Evolutionary conservation across 257 asterid species (phyloP), one percentile per base, ranked within the genome.

Genomic region (Misopates orontium): DNA sequence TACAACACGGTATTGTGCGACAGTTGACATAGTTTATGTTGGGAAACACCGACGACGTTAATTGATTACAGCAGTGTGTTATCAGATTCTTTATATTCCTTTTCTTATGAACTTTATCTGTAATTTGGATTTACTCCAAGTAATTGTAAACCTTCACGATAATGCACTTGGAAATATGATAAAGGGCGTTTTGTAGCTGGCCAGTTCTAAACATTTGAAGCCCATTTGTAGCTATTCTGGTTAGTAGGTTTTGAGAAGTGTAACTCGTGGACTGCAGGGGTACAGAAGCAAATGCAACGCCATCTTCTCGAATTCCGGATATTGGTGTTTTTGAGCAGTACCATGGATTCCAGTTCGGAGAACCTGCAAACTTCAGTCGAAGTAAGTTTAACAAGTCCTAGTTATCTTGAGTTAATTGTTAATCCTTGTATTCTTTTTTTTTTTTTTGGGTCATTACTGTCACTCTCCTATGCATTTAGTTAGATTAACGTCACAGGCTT

Each of bases 311-410:
- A 67, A 64, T 79, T 55, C 61, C 88, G 23, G 91, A 87, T 71
- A 90, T 71, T 71, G 97, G 95, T 68, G 90, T 80, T 53, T 90
- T 87, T n/a, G 99, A 90, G 73, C 99, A 90, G 72, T 93, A 86
- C 80, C 93, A 90, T 23, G 96, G 97, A 65, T 87, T 78, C 63
- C 96, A 80, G 32, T 56, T 83, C 51, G 89, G 85, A 61, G 93
- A 90, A 66, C 69, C 88, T 70, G 66, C 87, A 77, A 80, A 82
- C 73, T 73, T 52, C 44, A 72, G 55, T 57, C 80, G 73, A 65
- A 76, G 97, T 91, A 78, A 57, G 86, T 71, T 24, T 25, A 5
- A 19, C 6, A 41, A 19, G 10, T 69, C 42, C 51, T 68, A 18
- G 56, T 63, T 64, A 17, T 63, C 7, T 71, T 16, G 44, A 18